These are phyloP conservation scores for Schizochytrium sp. DNA, from an alignment of 108 stramenopile species.

Conservation along the genomic window DNA sequence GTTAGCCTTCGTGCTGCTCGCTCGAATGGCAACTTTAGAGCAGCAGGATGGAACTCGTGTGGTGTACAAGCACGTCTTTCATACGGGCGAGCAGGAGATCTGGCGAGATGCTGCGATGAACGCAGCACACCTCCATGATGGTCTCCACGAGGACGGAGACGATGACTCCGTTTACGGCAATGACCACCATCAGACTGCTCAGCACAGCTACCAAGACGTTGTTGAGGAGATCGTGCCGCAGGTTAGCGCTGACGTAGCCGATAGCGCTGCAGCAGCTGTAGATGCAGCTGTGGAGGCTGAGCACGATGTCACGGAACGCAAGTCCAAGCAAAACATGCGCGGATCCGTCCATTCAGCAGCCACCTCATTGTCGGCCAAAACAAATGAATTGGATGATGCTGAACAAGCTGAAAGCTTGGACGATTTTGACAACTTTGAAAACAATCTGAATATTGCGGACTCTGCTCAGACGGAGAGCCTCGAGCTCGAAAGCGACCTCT, in stretches of 20 bases:
- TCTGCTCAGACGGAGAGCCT: not conserved
- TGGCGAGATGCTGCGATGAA: constrained; percentile 34
- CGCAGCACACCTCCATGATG: not conserved
- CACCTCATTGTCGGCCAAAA: not conserved
- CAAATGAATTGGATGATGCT: not conserved
- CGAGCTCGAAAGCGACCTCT: not conserved
- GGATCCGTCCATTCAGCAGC: not conserved
- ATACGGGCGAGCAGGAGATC: constrained; percentile 28
- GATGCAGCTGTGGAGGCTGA: not conserved
- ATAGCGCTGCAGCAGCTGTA: not conserved
- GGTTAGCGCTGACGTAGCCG: not conserved
- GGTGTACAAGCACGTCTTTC: constrained; percentile 60
- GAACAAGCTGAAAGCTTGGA: not conserved
- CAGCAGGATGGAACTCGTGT: not conserved
- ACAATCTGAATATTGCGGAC: not conserved
- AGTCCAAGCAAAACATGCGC: not conserved
- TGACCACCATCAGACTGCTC: not conserved
- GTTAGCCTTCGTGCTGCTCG: constrained; percentile 46
- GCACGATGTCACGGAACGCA: constrained; percentile 22
- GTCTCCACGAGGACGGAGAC: not conserved
- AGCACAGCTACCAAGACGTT: too few relatives aligned
- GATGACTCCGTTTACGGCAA: not conserved
- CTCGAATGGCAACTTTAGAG: not conserved
- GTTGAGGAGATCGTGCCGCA: too few relatives aligned
- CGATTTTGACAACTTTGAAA: constrained; percentile 10